phyloP scores from a whole-genome alignment of 2,329 filamentous ascomycete species.

The Fusarium compactum region DNA sequence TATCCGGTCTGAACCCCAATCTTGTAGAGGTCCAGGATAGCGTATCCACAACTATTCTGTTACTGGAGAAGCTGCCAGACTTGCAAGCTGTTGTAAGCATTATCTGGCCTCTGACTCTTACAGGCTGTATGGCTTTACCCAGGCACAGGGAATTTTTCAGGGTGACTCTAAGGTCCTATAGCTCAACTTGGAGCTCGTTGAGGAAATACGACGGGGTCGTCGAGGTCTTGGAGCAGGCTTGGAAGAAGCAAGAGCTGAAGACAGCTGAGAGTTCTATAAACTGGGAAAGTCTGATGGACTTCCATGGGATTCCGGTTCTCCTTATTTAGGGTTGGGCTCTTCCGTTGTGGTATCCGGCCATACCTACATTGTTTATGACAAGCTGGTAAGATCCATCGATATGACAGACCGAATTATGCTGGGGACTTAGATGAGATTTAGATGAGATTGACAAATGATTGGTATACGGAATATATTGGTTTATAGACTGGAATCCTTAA shows the following conservation, averaged over 20 bases:
- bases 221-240: not conserved
- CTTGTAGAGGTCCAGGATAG: not conserved
- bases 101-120: not conserved
- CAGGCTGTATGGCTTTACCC: not conserved
- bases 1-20: not conserved
- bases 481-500: not conserved
- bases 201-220: not conserved
- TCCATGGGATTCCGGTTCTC: not conserved
- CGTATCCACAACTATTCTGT: not conserved
- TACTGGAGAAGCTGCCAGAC: not conserved
- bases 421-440: not conserved
- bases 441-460: not conserved
- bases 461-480: not conserved
- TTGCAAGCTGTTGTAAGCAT: not conserved
- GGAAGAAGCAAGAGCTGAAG: not conserved
- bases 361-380: not conserved
- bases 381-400: not conserved
- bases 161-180: not conserved
- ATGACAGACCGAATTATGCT: not conserved
- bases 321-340: not conserved
- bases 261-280: not conserved
- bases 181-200: not conserved
- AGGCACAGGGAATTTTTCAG: not conserved
- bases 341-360: not conserved
- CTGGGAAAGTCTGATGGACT: not conserved